These are phyloP conservation scores for Lathyrus sativus DNA, from an alignment of 306 rosid species.

Conservation along the genomic window DNA sequence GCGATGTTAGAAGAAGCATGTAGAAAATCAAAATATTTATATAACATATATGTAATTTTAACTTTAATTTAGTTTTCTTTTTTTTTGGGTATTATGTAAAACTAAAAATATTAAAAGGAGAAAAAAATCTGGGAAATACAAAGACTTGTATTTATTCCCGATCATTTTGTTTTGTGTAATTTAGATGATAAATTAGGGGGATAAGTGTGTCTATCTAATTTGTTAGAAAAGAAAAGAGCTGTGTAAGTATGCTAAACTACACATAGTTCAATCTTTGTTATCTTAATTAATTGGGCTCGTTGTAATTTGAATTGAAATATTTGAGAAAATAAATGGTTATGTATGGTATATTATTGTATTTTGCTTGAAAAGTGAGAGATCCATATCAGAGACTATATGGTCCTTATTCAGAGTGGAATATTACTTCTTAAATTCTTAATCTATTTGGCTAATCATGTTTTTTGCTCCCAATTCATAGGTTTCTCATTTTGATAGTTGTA, in stretches of 20 bases:
- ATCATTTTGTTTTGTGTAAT: constrained; percentile 6
- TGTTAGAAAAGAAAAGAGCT: constrained; percentile 15
- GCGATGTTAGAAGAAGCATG: constrained; percentile 57
- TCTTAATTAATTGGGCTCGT: constrained; percentile 19
- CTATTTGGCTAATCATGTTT: constrained; percentile 1
- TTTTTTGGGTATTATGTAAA: background rate
- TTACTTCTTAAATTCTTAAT: constrained; percentile 1
- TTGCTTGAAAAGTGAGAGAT: constrained; percentile 7
- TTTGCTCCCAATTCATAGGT: background rate
- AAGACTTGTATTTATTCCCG: constrained; percentile 27
- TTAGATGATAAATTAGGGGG: constrained; percentile 12
- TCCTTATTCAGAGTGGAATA: constrained; percentile 26
- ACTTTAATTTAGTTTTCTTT: constrained; percentile 28
- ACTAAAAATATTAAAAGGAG: background rate
- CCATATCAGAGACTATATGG: background rate
- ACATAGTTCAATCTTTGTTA: background rate
- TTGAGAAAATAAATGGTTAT: constrained; percentile 6
- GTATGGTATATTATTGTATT: constrained; percentile 27
- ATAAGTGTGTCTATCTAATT: constrained; percentile 30
- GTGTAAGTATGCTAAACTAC: background rate
- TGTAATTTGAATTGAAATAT: constrained; percentile 5
- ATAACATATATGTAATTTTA: constrained; percentile 1
- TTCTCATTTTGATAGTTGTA: constrained; percentile 6
- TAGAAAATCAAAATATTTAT: background rate
- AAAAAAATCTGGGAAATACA: constrained; percentile 32